These are phyloP conservation scores for Arachnopeziza araneosa DNA, from an alignment of 2,329 filamentous ascomycete species.

Conservation along the genomic window DNA sequence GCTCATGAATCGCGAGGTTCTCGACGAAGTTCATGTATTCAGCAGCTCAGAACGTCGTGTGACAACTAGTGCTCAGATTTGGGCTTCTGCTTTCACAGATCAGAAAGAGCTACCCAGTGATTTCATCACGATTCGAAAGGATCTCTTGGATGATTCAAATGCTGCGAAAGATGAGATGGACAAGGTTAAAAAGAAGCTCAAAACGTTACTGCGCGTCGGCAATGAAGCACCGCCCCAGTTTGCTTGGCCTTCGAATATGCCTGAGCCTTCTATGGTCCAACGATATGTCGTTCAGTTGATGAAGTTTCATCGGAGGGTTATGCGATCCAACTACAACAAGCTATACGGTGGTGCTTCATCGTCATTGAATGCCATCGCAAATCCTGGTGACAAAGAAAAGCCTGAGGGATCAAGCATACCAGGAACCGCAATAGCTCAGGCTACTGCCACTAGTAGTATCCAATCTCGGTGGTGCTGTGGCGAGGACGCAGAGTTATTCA, in stretches of 20 bases:
- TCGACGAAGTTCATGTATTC: constrained; percentile 91
- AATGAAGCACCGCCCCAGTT: constrained; percentile 91
- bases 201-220: constrained; percentile 85
- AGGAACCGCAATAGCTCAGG: constrained; percentile 49
- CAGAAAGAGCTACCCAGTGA: constrained; percentile 80
- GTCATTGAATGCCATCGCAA: constrained; percentile 53
- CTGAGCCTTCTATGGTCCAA: constrained; percentile 90
- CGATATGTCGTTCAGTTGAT: constrained; percentile 89
- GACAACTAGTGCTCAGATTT: constrained; percentile 94
- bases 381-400: constrained; percentile 36
- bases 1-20: constrained; percentile 83
- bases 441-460: constrained; percentile 61
- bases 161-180: constrained; percentile 99
- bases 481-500: constrained; percentile 90
- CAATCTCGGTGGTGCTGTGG: constrained; percentile 94
- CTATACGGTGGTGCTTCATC: constrained; percentile 62
- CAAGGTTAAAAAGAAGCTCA: constrained; percentile 99
- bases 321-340: constrained; percentile 88
- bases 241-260: constrained; percentile 94
- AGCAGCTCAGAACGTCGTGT: constrained; percentile 94
- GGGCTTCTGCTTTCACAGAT: constrained; percentile 82
- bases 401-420: constrained; percentile 34
- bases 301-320: constrained; percentile 93
- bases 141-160: constrained; percentile 94
- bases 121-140: constrained; percentile 86